Evolutionary conservation across 768 basidiomycete species (phyloP), one percentile per base, ranked within the genome.

Genomic region (Termitomyces sp.): DNA sequence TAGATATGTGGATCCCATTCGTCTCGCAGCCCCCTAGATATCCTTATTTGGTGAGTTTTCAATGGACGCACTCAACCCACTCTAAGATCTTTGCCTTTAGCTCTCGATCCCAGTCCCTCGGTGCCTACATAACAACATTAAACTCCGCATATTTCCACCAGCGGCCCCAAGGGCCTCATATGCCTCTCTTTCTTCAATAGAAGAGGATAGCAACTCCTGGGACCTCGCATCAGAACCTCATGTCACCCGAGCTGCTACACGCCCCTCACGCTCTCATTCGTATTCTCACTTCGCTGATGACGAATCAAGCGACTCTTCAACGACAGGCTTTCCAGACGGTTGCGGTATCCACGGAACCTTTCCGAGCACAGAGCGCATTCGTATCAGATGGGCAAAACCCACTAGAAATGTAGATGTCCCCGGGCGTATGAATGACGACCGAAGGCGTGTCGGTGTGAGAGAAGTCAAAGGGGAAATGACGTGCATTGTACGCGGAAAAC

Each of bases 251-350:
- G 73, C 65, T 27, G 54, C 73, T 6, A 64, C 71, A 27, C 80
- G 82, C 25, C 68, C 75, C 16, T 77, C 81, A 12, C 80, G 86
- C 32, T 69, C 81, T 1, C 77, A 77, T 48, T 86, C 87, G 6
- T 85, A 85, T 61, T 83, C 76, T 39, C 78, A 87, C 62, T 84
- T 90, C 63, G 89, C 89, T 0, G 89, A 92, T 59, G 90, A 91
- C 60, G 89, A 92, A 63, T 87, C 88, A 3, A 88, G 86, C 38
- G 89, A 91, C 64, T 86, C 88, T 1, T 85, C 67, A 33, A 78
- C 66, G 31, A 72, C 75, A 7, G 79, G 80, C 2, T 76, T 81
- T 56, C 70, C 82, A 16, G 84, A 86, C 40, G 84, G 81, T 1
- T 85, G 82, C 54, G 78, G 81, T 16, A 78, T 90, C n/a, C 84